Evolutionary conservation across 306 rosid genomes (phyloP).

Genomic region (Sindora glabra): DNA sequence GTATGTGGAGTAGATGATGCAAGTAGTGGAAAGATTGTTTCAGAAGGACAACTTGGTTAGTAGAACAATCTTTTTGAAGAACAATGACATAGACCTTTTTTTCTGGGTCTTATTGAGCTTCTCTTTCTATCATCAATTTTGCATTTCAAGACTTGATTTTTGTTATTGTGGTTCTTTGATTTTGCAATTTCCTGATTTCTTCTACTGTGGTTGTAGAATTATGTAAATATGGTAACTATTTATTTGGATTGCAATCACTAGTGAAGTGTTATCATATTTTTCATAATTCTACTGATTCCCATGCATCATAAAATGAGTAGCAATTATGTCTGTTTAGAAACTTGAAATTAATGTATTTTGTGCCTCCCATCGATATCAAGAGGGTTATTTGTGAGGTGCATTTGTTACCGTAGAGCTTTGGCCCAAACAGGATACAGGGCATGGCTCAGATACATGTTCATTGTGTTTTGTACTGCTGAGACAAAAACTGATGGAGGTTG

Average conservation of each 20-base stretch:
- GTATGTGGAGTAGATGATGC: constrained; percentile 24
- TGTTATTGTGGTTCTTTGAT: not conserved
- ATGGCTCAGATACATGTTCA: not conserved
- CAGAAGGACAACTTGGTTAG: constrained; percentile 48
- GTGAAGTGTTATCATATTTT: too few relatives aligned
- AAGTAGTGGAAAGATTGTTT: constrained; percentile 25
- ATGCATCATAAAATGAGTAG: constrained; percentile 5
- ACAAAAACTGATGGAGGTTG: not conserved
- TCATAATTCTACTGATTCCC: not conserved
- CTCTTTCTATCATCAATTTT: not conserved
- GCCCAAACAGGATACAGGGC: not conserved
- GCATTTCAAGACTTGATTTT: not conserved
- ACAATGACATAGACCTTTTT: not conserved
- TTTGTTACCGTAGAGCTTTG: constrained; percentile 1
- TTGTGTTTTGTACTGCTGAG: constrained; percentile 11
- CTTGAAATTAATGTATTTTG: not conserved
- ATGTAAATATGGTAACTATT: too few relatives aligned
- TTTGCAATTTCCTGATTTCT: not conserved
- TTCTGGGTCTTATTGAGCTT: not conserved
- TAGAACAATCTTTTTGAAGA: not conserved
- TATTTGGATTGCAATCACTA: too few relatives aligned
- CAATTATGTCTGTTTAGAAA: not conserved
- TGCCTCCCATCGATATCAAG: not conserved
- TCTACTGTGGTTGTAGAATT: too few relatives aligned
- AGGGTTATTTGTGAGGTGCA: not conserved